phyloP scores from a whole-genome alignment of 208 protist species.

The Angomonas ambiguus region DNA sequence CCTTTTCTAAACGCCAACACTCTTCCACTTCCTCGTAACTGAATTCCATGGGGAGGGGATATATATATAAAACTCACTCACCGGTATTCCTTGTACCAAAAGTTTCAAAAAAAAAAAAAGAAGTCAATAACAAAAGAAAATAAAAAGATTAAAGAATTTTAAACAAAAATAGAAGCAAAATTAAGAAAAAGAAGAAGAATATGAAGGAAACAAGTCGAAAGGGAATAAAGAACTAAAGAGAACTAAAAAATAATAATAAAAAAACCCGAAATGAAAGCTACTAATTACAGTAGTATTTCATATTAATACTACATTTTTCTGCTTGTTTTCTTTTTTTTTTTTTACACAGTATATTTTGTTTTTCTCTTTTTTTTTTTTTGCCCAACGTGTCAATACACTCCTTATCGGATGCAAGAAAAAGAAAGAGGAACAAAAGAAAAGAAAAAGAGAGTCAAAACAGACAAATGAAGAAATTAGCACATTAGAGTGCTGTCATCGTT shows the following conservation, averaged over 20 bases:
- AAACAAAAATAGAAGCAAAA: not conserved
- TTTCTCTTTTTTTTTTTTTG: conserved; percentile 1
- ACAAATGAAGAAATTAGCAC: not conserved
- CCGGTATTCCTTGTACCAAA: no score
- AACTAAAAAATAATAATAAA: conserved; percentile 9
- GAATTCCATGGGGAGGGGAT: no score
- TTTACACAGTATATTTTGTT: conserved; percentile 4
- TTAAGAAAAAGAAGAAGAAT: not conserved
- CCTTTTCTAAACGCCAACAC: not conserved
- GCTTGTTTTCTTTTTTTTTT: not conserved
- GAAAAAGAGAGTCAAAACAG: conserved; percentile 1
- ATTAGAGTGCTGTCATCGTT: conserved; percentile 7
- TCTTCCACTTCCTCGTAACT: no score
- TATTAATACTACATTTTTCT: not conserved
- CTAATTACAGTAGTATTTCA: no score
- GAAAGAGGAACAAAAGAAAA: not conserved
- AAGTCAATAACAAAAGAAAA: not conserved
- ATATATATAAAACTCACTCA: no score
- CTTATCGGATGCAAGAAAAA: not conserved
- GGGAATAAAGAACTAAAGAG: conserved; percentile 2
- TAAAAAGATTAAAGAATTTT: conserved; percentile 3
- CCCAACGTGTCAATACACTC: no score
- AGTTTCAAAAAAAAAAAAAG: not conserved
- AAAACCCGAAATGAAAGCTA: no score
- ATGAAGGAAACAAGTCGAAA: conserved; percentile 8